Percentiles rank a stretch among this genome's conserved stretches.
Evolutionary conservation across 805 yeast species (phyloP).

Genomic region (Myxozyma geophila): DNA sequence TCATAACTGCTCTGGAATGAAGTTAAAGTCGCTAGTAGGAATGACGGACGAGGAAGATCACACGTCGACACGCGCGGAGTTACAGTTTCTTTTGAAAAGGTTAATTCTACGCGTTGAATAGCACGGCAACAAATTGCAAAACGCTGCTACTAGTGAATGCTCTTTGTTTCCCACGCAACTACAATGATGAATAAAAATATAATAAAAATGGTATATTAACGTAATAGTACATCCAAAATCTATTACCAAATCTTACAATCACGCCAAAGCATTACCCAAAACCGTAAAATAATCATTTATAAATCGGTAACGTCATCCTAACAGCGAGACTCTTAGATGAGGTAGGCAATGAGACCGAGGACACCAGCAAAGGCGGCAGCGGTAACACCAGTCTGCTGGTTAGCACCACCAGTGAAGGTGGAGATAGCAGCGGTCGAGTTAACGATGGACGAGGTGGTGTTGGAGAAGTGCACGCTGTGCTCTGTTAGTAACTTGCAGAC

Average conservation of each 20-base stretch:
- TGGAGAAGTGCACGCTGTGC: constrained; percentile 21
- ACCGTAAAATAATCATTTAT: not conserved
- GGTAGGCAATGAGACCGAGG: constrained; percentile 40
- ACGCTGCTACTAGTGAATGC: too few species aligned
- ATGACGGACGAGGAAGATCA: too few species aligned
- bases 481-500: not conserved
- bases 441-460: constrained; percentile 29
- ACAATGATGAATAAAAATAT: not conserved
- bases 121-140: too few species aligned
- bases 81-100: too few species aligned
- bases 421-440: constrained; percentile 37
- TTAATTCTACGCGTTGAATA: too few species aligned
- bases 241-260: constrained; percentile 9
- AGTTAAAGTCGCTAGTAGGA: too few species aligned
- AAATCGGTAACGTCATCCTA: not conserved
- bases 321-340: constrained; percentile 24
- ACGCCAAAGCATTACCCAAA: constrained; percentile 8
- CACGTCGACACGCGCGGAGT: too few species aligned
- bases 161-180: too few species aligned
- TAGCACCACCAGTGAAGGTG: constrained; percentile 38
- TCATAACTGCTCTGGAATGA: too few species aligned
- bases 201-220: constrained; percentile 4
- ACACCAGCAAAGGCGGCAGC: constrained; percentile 37
- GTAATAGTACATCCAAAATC: constrained; percentile 6
- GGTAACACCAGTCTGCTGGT: constrained; percentile 30